Evolutionary conservation across 805 yeast species (phyloP).

Genomic region (Kodamaea laetipori): DNA sequence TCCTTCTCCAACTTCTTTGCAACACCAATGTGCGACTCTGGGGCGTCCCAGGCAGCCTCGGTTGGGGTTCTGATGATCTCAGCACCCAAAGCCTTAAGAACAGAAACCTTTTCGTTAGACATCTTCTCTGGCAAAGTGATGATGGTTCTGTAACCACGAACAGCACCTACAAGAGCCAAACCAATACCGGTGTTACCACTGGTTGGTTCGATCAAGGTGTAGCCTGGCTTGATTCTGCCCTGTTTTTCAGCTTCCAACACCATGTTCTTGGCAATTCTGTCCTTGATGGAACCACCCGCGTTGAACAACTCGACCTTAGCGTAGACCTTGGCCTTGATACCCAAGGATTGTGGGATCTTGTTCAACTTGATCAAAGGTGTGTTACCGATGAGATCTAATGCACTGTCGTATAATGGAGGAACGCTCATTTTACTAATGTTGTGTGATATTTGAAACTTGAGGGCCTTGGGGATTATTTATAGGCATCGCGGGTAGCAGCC

Average conservation of each 20-base stretch:
- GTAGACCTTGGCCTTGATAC: constrained; percentile 68
- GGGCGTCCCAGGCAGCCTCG: constrained; percentile 91
- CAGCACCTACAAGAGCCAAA: constrained; percentile 82
- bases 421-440: constrained; percentile 12
- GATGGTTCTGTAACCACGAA: constrained; percentile 82
- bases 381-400: constrained; percentile 79
- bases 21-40: constrained; percentile 89
- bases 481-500: constrained; percentile 1
- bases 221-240: constrained; percentile 82
- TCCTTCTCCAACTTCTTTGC: constrained; percentile 79
- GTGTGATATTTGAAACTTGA: not conserved
- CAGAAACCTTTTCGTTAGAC: constrained; percentile 89
- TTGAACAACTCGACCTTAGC: constrained; percentile 83
- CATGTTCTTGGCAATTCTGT: constrained; percentile 85
- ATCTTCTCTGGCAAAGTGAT: constrained; percentile 89
- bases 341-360: constrained; percentile 73
- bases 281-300: constrained; percentile 90
- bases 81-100: constrained; percentile 85
- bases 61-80: constrained; percentile 90
- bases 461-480: not conserved
- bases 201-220: constrained; percentile 84
- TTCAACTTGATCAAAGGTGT: constrained; percentile 78
- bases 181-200: constrained; percentile 94
- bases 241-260: constrained; percentile 78
- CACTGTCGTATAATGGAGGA: constrained; percentile 51